Percentiles rank a stretch among this genome's conserved stretches.
Evolutionary conservation across 78 protist species (phyloP).

Genomic region (Protostelium mycophagum): DNA sequence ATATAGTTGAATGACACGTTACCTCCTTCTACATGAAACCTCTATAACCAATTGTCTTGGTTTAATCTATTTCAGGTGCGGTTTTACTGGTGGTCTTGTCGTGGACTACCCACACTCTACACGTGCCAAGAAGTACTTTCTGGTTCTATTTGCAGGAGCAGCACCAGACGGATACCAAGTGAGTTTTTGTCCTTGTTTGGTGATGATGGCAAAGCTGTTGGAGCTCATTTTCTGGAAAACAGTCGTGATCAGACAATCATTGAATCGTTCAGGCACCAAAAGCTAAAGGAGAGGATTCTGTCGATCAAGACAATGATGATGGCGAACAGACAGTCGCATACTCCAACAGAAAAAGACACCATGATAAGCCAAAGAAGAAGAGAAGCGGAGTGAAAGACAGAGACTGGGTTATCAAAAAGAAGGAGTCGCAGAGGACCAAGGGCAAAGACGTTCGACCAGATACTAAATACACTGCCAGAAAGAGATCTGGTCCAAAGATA

Average conservation of each 20-base stretch:
- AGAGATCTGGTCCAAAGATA: conserved; percentile 42
- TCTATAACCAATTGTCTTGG: too few species aligned
- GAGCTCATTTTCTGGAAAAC: background rate
- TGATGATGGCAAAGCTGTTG: background rate
- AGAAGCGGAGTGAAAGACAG: conserved; percentile 7
- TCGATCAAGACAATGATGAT: background rate
- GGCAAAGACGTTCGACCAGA: conserved; percentile 73
- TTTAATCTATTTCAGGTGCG: too few species aligned
- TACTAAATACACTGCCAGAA: conserved; percentile 80
- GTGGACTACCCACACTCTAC: conserved; percentile 94
- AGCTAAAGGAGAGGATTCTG: conserved; percentile 42
- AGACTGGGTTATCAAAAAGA: conserved; percentile 75
- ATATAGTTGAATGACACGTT: too few species aligned
- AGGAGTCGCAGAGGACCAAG: conserved; percentile 72
- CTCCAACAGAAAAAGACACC: conserved; percentile 27
- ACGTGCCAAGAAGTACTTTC: conserved; percentile 88
- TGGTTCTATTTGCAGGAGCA: conserved; percentile 46
- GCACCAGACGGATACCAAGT: background rate
- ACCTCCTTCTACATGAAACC: too few species aligned
- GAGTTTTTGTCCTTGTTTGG: background rate
- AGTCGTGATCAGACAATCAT: background rate
- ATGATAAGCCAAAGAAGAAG: background rate
- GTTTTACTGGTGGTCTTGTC: conserved; percentile 94
- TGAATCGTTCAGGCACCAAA: conserved; percentile 35
- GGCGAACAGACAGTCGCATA: conserved; percentile 16